Conservation (phyloP, 371 early-diverging fungal genomes). For the Zychaea mexicana region DNA sequence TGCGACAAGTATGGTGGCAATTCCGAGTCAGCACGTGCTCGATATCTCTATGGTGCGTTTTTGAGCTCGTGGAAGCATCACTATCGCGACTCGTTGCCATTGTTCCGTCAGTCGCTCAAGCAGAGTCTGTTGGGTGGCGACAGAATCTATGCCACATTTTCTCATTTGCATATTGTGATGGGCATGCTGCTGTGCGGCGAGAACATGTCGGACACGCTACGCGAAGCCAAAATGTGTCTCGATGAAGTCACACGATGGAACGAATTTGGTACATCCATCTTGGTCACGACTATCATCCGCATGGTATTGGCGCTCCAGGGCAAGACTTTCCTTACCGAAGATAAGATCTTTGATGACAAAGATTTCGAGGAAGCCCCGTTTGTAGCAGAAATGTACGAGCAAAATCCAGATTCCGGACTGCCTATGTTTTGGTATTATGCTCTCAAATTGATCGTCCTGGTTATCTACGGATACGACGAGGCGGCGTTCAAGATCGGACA, state of each 20-base stretch:
- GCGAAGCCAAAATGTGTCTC: conserved; percentile 38
- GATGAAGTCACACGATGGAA: conserved; percentile 33
- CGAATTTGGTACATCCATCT: conserved; percentile 26
- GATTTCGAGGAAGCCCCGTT: conserved; percentile 34
- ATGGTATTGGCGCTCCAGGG: conserved; percentile 45
- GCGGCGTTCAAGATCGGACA: conserved; percentile 31
- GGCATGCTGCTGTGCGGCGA: conserved; percentile 36
- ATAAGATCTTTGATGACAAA: conserved; percentile 39
- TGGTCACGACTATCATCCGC: conserved; percentile 35
- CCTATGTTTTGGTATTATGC: conserved; percentile 37
- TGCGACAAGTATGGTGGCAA: conserved; percentile 45
- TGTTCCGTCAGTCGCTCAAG: conserved; percentile 41
- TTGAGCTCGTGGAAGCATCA: conserved; percentile 44
- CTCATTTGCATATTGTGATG: conserved; percentile 35
- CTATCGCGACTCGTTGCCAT: conserved; percentile 35
- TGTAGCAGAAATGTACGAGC: conserved; percentile 21
- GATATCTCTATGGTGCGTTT: conserved; percentile 36
- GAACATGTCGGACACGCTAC: conserved; percentile 34
- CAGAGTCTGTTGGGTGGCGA: conserved; percentile 47
- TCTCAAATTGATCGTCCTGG: conserved; percentile 31
- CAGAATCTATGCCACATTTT: conserved; percentile 42
- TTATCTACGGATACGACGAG: conserved; percentile 34
- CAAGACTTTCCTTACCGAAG: conserved; percentile 31
- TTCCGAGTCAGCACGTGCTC: conserved; percentile 42
- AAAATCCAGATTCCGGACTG: conserved; percentile 16